These are phyloP conservation scores for Diplosphaera chodatii DNA, from an alignment of 139 green algal species.

Conservation along the genomic window DNA sequence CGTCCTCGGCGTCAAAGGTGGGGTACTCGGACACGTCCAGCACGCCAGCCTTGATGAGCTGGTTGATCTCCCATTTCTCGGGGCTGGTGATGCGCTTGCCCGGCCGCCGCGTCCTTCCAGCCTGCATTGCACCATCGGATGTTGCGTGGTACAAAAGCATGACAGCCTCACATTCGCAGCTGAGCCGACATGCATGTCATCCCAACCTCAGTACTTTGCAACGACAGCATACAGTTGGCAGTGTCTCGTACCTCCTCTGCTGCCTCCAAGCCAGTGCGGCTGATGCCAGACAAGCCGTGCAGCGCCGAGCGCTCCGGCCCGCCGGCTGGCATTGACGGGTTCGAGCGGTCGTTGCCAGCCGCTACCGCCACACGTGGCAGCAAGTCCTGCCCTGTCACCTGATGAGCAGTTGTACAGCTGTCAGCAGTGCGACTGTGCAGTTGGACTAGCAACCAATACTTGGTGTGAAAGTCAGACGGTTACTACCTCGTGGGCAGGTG, in stretches of 20 bases:
- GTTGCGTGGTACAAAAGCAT: too few species aligned
- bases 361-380: conserved; percentile 32
- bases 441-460: too few species aligned
- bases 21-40: conserved; percentile 84
- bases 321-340: conserved; percentile 20
- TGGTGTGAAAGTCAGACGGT: too few species aligned
- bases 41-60: conserved; percentile 68
- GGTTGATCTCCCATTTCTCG: conserved; percentile 52
- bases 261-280: not conserved
- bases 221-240: too few species aligned
- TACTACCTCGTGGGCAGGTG: too few species aligned
- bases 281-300: conserved; percentile 81
- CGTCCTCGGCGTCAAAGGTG: conserved; percentile 79
- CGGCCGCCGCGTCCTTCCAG: conserved; percentile 8
- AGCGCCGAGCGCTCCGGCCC: conserved; percentile 26
- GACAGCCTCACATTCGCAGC: too few species aligned
- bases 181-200: too few species aligned
- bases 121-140: conserved; percentile 2
- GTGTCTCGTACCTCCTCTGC: not conserved
- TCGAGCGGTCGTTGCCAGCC: conserved; percentile 8
- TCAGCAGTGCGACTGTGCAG: too few species aligned
- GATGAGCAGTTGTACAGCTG: too few species aligned
- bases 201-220: too few species aligned
- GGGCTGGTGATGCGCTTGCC: conserved; percentile 39
- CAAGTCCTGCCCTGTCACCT: conserved; percentile 69